Percentiles rank a stretch among this genome's conserved stretches.
Evolutionary conservation across 345 rosid species (phyloP).

Genomic region (Leavenworthia alabamica): DNA sequence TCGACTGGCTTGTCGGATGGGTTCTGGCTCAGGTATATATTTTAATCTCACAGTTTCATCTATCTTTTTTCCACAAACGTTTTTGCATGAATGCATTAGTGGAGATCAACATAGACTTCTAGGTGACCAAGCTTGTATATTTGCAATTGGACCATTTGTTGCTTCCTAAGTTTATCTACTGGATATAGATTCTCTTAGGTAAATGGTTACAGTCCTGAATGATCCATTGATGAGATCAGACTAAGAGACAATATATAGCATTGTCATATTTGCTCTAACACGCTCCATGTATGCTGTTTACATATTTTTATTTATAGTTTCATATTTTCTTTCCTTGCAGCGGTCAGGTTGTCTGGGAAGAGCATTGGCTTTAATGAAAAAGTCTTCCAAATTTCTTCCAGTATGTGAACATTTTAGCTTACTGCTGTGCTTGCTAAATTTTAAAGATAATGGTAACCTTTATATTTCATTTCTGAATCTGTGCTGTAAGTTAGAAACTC

Average conservation of each 20-base stretch:
- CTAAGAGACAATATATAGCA: not conserved
- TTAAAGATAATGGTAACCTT: not conserved
- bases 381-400: constrained; percentile 82
- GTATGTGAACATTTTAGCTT: constrained; percentile 39
- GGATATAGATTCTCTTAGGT: constrained; percentile 3
- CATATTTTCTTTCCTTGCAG: constrained; percentile 38
- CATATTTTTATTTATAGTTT: constrained; percentile 21
- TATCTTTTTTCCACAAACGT: not conserved
- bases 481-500: not conserved
- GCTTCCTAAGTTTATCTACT: constrained; percentile 1
- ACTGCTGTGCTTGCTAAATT: not conserved
- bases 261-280: not conserved
- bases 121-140: not conserved
- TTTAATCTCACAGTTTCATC: not conserved
- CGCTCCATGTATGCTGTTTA: constrained; percentile 8
- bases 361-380: constrained; percentile 91
- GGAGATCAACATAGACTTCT: not conserved
- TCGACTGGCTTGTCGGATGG: constrained; percentile 99
- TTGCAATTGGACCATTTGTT: not conserved
- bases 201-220: not conserved
- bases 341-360: constrained; percentile 94
- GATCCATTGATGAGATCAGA: not conserved
- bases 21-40: constrained; percentile 73
- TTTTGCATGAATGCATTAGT: not conserved
- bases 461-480: not conserved